Percentiles rank a stretch among this genome's conserved stretches.
phyloP scores from a whole-genome alignment of 1,284 basidiomycete genomes.

The Cystobasidiaceae sp. region DNA sequence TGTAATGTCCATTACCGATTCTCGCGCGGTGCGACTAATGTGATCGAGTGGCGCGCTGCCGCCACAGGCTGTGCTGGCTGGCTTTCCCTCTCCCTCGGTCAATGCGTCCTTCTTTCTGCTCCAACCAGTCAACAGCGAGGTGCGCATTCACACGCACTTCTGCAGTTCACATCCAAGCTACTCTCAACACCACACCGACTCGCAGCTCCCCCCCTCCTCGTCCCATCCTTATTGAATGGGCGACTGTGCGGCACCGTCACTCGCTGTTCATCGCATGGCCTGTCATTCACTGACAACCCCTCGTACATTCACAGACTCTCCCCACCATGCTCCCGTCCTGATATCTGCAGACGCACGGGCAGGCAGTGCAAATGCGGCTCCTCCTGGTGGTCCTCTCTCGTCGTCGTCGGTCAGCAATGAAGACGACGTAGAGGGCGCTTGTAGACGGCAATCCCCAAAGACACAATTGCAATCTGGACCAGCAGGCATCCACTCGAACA shows the following conservation, averaged over 20 bases:
- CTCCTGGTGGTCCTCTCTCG: not conserved
- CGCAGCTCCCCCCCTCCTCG: not conserved
- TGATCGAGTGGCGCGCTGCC: too few species aligned
- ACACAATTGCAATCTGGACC: too few species aligned
- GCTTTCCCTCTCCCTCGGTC: too few species aligned
- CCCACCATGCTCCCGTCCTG: constrained; percentile 22
- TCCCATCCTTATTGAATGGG: constrained; percentile 7
- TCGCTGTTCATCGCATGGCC: too few species aligned
- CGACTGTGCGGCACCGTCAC: not conserved
- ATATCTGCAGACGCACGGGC: constrained; percentile 1
- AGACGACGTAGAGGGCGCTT: constrained; percentile 7
- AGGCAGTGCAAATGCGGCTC: not conserved
- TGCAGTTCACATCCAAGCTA: too few species aligned
- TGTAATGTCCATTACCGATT: too few species aligned
- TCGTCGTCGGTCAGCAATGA: not conserved
- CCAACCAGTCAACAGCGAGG: too few species aligned
- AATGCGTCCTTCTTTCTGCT: too few species aligned
- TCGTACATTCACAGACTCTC: not conserved
- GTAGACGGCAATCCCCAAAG: constrained; percentile 1
- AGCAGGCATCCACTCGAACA: too few species aligned
- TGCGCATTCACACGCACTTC: too few species aligned
- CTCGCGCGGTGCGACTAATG: too few species aligned
- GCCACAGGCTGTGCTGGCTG: too few species aligned
- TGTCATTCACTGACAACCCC: not conserved
- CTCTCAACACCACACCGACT: not conserved